A percentile compares a stretch with the other conserved stretches of the same genome.
Evolutionary conservation across 2,329 filamentous ascomycete species (phyloP).

Genomic region (Cladosporium sphaerospermum): DNA sequence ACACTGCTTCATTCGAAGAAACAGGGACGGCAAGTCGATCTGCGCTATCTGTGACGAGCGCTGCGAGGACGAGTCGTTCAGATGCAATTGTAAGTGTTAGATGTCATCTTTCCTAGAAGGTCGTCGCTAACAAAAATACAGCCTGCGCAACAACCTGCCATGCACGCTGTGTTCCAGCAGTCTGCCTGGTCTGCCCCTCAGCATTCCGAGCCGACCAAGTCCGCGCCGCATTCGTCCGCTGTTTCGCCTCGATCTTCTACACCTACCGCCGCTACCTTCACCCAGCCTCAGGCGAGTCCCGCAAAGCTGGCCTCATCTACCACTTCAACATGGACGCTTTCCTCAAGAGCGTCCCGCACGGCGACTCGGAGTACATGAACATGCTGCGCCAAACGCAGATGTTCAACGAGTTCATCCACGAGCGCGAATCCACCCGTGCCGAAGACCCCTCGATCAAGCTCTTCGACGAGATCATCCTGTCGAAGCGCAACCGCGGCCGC

Average conservation of each 20-base stretch:
- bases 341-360: constrained; percentile 56
- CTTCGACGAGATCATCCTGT: constrained; percentile 78
- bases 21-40: constrained; percentile 52
- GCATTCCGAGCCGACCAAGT: constrained; percentile 62
- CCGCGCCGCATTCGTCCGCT: constrained; percentile 61
- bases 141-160: constrained; percentile 55
- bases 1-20: constrained; percentile 66
- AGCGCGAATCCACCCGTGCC: constrained; percentile 61
- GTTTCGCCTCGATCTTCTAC: constrained; percentile 63
- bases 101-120: not conserved
- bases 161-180: constrained; percentile 52
- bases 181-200: constrained; percentile 60
- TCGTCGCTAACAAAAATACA: constrained; percentile 12
- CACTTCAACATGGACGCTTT: constrained; percentile 63
- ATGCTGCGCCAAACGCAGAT: constrained; percentile 60
- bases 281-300: constrained; percentile 54
- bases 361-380: constrained; percentile 58
- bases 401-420: constrained; percentile 68
- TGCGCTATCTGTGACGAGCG: constrained; percentile 75
- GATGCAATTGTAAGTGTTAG: constrained; percentile 52
- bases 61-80: constrained; percentile 67
- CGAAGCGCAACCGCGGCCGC: constrained; percentile 65
- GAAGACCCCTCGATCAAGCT: constrained; percentile 63
- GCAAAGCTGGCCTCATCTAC: constrained; percentile 57
- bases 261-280: constrained; percentile 60